phyloP scores from a whole-genome alignment of 2,329 filamentous ascomycete species.

The Curvularia sp. region DNA sequence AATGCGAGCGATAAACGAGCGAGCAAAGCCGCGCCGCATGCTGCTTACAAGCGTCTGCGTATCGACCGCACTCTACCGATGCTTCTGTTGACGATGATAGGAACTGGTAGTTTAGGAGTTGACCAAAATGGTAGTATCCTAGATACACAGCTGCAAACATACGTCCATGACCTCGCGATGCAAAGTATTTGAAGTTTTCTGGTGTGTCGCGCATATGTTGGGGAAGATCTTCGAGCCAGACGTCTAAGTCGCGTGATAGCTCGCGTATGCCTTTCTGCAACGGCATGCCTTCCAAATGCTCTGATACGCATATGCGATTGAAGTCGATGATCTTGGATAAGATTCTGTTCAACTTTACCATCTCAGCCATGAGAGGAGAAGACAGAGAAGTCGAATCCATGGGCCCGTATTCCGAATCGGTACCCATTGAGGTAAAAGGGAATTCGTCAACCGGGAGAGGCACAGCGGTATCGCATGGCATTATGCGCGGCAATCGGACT shows the following conservation, averaged over 20 bases:
- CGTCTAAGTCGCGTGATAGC: conserved; percentile 27
- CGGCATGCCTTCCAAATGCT: conserved; percentile 28
- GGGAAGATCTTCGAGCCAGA: conserved; percentile 32
- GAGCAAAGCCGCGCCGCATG: conserved; percentile 33
- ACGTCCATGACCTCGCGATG: conserved; percentile 29
- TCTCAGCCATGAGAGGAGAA: conserved; percentile 35
- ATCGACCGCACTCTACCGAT: conserved; percentile 19
- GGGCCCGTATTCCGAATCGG: conserved; percentile 18
- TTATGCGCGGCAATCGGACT: conserved; percentile 30
- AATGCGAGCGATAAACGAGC: conserved; percentile 31
- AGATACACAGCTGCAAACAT: conserved; percentile 36
- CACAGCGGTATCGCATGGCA: conserved; percentile 29
- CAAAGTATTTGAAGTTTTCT: conserved; percentile 31
- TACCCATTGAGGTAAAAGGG: conserved; percentile 29
- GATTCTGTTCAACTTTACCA: conserved; percentile 35
- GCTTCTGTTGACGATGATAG: conserved; percentile 25
- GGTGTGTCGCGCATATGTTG: conserved; percentile 35
- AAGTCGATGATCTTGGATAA: conserved; percentile 34
- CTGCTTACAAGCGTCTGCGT: conserved; percentile 33
- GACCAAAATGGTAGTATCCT: conserved; percentile 35
- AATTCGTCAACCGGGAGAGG: conserved; percentile 35
- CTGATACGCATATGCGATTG: conserved; percentile 31
- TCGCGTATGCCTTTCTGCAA: conserved; percentile 27
- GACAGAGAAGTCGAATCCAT: conserved; percentile 13
- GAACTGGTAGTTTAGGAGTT: conserved; percentile 35